These are phyloP conservation scores for Plasmodium fragile DNA, from an alignment of 169 alveolate species.

Conservation along the genomic window DNA sequence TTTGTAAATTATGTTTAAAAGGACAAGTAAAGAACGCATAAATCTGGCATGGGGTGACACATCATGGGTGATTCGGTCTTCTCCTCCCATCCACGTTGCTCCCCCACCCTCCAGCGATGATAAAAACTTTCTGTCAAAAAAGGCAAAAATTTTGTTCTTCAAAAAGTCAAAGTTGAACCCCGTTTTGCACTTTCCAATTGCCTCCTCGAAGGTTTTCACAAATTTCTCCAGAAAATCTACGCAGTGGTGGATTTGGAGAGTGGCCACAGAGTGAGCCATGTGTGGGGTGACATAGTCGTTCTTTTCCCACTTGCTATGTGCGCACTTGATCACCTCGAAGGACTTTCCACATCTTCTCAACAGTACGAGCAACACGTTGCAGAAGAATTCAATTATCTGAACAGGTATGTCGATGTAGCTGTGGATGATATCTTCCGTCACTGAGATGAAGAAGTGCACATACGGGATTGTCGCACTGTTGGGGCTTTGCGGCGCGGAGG, in stretches of 20 bases:
- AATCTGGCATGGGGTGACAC: neutral
- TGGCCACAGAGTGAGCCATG: neutral
- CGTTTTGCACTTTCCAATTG: conserved; percentile 30
- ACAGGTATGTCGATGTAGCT: conserved; percentile 52
- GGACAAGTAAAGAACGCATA: conserved; percentile 33
- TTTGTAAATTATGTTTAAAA: conserved; percentile 50
- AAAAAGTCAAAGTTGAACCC: conserved; percentile 37
- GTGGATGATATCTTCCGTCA: conserved; percentile 27
- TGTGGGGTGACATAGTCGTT: neutral
- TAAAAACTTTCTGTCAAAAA: conserved; percentile 25
- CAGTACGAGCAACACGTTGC: conserved; percentile 21
- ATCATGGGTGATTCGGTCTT: neutral
- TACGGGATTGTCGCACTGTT: conserved; percentile 5
- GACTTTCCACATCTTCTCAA: conserved; percentile 1
- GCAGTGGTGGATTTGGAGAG: conserved; percentile 14
- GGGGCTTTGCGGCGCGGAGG: neutral
- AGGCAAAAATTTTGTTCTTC: conserved; percentile 30
- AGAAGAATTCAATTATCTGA: conserved; percentile 36
- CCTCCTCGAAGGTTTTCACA: conserved; percentile 20
- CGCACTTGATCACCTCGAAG: conserved; percentile 11
- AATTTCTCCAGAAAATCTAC: conserved; percentile 21
- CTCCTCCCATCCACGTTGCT: neutral
- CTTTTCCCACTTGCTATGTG: neutral
- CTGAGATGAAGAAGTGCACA: conserved; percentile 41
- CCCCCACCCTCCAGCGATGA: neutral